Evolutionary conservation across 768 basidiomycete genomes (phyloP), one percentile per base, ranked within the genome.

Genomic region (Naganishia antarctica): DNA sequence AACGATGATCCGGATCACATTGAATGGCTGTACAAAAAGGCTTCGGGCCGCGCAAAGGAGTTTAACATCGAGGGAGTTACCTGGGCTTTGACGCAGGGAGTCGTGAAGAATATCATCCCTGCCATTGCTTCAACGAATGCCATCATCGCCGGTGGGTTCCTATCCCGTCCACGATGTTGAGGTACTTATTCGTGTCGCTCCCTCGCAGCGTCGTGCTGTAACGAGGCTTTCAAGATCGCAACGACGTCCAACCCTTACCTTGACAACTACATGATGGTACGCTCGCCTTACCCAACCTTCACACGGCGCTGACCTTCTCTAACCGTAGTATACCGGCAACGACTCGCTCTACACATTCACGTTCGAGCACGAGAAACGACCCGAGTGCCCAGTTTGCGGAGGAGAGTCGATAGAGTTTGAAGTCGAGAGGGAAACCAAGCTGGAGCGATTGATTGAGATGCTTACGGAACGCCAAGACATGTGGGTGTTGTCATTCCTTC

Each of bases 101-200:
- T 99, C 59, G 96, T 99, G 48, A 99, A 99, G 83, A 96, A 96
- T 71, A 96, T 99, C 78, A 98, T 99, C 68, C 94, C 96, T 23
- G 94, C 96, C 46, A 98, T 99, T 69, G 96, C 96, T 1, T 93
- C 90, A 0, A 99, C 96, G 16, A 99, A 99, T 72, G 96, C 96
- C 37, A 93, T 98, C 75, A 92, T 99, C 64, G 90, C 96, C 50
- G 92, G 91, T 89, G 21, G 21, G 41, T 12, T 15, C 2, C 6
- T 28, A 4, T 41, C n/a, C 11, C 32, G 5, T 13, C n/a, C 3
- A 48, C 21, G 43, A 23, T 46, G 12, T 29, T 49, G 46, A 12
- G 18, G 61, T 8, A 3, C 31, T 11, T 18, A 34, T n/a, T 3
- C 51, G 37, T 26, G 37, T 60, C 49, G 34, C n/a, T n/a, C n/a